Evolutionary conservation across 2,329 filamentous ascomycete genomes (phyloP), one percentile per base, ranked within the genome.

Genomic region (Clarireedia paspali): DNA sequence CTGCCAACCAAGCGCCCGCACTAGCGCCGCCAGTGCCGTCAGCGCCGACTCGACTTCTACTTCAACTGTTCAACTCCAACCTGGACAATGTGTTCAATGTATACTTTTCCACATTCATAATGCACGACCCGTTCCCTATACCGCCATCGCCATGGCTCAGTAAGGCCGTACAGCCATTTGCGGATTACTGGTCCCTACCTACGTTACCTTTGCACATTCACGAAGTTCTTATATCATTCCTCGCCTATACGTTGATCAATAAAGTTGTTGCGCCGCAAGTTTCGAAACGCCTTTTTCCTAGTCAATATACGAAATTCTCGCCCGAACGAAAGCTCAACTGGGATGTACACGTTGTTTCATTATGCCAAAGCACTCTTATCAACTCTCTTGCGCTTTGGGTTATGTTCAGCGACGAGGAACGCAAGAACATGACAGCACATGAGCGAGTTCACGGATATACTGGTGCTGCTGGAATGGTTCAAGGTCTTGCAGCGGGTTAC

Each of bases 271-370:
- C 89, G 51, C 89, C 89, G 6, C 66, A 76, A 42, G 53, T 91
- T 38, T 91, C 87, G 36, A 75, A 72, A 47, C 67, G 74, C 56
- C 69, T 90, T 58, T 83, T 87, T 61, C 82, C 86, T 2, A 64
- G 75, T 47, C 76, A 80, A 63, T 94, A 94, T 73, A 69, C 75
- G 34, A 71, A 72, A 48, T 77, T 89, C 63, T 80, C 83, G 49
- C 73, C 75, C 26, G 88, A 86, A 56, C 80, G 79, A 67, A 72
- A 72, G 46, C 76, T 90, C 60, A 94, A 88, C 76, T 94, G 89
- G 89, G 84, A 95, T 70, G 85, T 90, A 24, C 89, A 92, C 68
- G 84, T 92, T 55, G 89, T 94, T 34, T 91, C 87, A n/a, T 79
- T 94, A 63, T 76, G 89, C 55, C 89, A 95, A 77, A 86, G 84